Percentiles rank a stretch among this genome's conserved stretches.
phyloP scores from a whole-genome alignment of 2,329 filamentous ascomycete species.

The Colletotrichum sublineola region DNA sequence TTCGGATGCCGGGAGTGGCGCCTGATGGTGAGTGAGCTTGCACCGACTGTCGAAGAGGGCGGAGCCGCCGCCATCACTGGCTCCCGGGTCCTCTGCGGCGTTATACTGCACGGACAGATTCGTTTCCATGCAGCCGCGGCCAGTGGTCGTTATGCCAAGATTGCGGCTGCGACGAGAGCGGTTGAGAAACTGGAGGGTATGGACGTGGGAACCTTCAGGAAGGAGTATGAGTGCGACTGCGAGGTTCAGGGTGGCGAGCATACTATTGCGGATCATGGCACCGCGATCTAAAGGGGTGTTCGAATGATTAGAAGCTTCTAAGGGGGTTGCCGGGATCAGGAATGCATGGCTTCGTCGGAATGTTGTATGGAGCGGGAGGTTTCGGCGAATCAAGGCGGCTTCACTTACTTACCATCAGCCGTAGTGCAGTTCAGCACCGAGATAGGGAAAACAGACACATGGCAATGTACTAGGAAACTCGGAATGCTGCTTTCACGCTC shows the following conservation, averaged over 20 bases:
- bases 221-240: constrained; percentile 75
- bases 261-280: constrained; percentile 11
- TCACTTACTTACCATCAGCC: neutral
- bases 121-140: constrained; percentile 72
- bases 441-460: too few species aligned
- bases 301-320: neutral
- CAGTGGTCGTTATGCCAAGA: constrained; percentile 80
- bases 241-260: constrained; percentile 43
- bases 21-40: constrained; percentile 65
- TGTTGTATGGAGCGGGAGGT: neutral
- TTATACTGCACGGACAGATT: constrained; percentile 81
- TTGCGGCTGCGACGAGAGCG: constrained; percentile 73
- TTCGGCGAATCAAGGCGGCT: neutral
- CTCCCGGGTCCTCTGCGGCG: constrained; percentile 74
- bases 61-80: constrained; percentile 52
- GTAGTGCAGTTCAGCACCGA: neutral
- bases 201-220: constrained; percentile 69
- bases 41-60: constrained; percentile 56
- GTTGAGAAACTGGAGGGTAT: constrained; percentile 61
- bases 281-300: constrained; percentile 9
- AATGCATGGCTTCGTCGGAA: neutral
- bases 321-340: neutral
- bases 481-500: neutral
- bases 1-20: constrained; percentile 75
- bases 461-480: neutral